These are phyloP conservation scores for Leptographium galeiforme DNA, from an alignment of 2,329 filamentous ascomycete species.

Conservation along the genomic window DNA sequence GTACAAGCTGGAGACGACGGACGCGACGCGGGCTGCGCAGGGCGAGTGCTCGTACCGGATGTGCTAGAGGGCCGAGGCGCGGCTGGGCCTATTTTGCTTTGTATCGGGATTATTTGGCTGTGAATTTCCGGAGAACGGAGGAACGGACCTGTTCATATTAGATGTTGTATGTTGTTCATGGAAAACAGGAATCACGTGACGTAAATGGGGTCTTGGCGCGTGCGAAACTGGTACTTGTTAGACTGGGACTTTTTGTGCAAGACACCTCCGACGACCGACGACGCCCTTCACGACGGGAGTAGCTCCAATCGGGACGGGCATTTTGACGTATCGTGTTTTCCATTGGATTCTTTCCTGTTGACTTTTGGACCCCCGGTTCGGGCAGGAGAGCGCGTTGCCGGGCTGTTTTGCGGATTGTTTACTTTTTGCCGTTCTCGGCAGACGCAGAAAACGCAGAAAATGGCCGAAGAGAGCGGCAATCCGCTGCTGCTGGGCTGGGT, in stretches of 20 bases:
- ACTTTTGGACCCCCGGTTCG: not conserved
- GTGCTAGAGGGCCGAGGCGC: slow-evolving; percentile 32
- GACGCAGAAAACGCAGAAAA: not conserved
- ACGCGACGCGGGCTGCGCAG: slow-evolving; percentile 52
- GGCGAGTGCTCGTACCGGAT: slow-evolving; percentile 72
- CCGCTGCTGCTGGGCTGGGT: slow-evolving; percentile 60
- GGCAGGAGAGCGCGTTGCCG: not conserved
- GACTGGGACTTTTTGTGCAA: no score
- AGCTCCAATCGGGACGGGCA: no score
- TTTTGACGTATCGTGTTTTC: no score
- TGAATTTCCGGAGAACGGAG: no score
- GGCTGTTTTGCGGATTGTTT: slow-evolving; percentile 4
- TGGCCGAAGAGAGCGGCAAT: slow-evolving; percentile 42
- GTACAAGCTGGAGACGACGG: slow-evolving; percentile 68
- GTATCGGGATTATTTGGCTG: not conserved
- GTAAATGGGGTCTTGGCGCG: no score
- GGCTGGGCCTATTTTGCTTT: not conserved
- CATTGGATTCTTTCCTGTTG: no score
- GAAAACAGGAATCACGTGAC: no score
- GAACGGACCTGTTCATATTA: no score
- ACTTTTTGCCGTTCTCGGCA: slow-evolving; percentile 6
- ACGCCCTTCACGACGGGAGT: no score
- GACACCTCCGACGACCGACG: no score
- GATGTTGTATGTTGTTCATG: no score
- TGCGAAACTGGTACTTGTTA: no score